Conservation (phyloP, 1,284 basidiomycete genomes). For the Sporisorium sorghi region DNA sequence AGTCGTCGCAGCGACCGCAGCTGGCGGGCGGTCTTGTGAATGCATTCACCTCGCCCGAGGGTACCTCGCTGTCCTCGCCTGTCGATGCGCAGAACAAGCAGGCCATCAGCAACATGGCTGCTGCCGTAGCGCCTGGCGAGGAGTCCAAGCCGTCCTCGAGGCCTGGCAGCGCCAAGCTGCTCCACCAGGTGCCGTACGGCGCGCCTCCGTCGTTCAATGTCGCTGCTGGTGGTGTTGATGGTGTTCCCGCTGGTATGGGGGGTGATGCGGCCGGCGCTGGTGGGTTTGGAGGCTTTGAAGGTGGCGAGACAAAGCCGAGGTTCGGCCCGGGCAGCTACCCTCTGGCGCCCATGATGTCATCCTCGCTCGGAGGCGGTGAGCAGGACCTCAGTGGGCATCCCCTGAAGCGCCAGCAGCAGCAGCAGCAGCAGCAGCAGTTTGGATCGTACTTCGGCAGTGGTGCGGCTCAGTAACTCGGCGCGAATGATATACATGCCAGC, state of each 20-base stretch:
- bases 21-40: constrained; percentile 40
- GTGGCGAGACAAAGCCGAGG: constrained; percentile 18
- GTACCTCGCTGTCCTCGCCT: constrained; percentile 27
- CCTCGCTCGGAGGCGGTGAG: constrained; percentile 17
- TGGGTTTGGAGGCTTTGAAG: constrained; percentile 11
- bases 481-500: background rate
- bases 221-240: constrained; percentile 8
- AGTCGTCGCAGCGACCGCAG: constrained; percentile 27
- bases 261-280: constrained; percentile 7
- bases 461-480: background rate
- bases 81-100: constrained; percentile 15
- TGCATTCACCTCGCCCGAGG: constrained; percentile 36
- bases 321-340: constrained; percentile 23
- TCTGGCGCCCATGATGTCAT: constrained; percentile 23
- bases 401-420: constrained; percentile 16
- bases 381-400: constrained; percentile 7
- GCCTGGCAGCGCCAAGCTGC: constrained; percentile 31
- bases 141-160: constrained; percentile 17
- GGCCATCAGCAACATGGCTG: constrained; percentile 3
- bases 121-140: constrained; percentile 6
- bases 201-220: constrained; percentile 13
- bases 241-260: constrained; percentile 4
- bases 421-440: constrained; percentile 13
- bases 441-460: constrained; percentile 30
- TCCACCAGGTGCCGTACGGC: constrained; percentile 18